phyloP scores from a whole-genome alignment of 2,329 filamentous ascomycete species.

The Aspergillus flavus region DNA sequence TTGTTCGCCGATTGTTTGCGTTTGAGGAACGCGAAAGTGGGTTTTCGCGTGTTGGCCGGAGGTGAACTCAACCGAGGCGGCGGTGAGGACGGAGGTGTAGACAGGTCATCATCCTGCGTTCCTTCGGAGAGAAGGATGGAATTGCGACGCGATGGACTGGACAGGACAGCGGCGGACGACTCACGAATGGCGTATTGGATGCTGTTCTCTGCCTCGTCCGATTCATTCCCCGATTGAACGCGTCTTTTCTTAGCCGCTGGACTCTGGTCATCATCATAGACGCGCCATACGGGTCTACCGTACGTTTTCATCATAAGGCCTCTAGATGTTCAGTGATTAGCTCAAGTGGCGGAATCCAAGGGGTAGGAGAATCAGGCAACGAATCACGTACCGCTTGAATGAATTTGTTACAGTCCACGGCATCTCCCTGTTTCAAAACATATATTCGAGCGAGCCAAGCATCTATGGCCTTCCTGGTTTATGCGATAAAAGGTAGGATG shows the following conservation, averaged over 20 bases:
- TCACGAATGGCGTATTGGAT: constrained; percentile 52
- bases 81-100: constrained; percentile 57
- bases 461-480: constrained; percentile 6
- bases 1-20: constrained; percentile 43
- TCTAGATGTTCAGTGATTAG: constrained; percentile 30
- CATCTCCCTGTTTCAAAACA: constrained; percentile 40
- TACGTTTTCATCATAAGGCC: constrained; percentile 55
- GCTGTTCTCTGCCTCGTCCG: constrained; percentile 48
- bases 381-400: constrained; percentile 47
- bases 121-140: constrained; percentile 48
- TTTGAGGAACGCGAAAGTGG: constrained; percentile 55
- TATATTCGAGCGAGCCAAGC: constrained; percentile 13
- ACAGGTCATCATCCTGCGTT: constrained; percentile 47
- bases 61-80: constrained; percentile 49
- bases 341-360: constrained; percentile 6
- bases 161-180: constrained; percentile 48
- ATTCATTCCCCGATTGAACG: constrained; percentile 38
- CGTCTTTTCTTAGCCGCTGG: constrained; percentile 50
- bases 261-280: constrained; percentile 49
- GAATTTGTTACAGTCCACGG: constrained; percentile 55
- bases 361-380: constrained; percentile 9
- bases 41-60: constrained; percentile 48
- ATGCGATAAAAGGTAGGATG: not conserved
- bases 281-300: constrained; percentile 50
- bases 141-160: constrained; percentile 51